phyloP scores from a whole-genome alignment of 1,284 basidiomycete genomes.

The Marasmius fiardii region DNA sequence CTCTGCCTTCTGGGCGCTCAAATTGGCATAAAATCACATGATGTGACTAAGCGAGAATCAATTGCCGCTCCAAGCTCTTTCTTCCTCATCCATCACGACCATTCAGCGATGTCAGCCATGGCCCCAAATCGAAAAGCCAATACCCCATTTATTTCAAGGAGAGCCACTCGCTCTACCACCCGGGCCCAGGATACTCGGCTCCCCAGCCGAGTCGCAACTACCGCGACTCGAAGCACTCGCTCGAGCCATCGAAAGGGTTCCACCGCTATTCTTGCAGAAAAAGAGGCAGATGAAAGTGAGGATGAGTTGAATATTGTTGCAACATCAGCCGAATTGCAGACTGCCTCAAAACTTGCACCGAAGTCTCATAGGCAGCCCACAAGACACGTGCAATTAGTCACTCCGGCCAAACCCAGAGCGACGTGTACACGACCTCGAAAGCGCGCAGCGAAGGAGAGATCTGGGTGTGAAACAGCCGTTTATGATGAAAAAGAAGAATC shows the following conservation, averaged over 20 bases:
- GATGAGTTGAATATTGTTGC: background rate
- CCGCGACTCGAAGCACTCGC: background rate
- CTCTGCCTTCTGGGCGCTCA: no score
- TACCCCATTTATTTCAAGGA: slow-evolving; percentile 24
- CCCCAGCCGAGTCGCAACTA: slow-evolving; percentile 20
- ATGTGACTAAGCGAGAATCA: slow-evolving; percentile 3
- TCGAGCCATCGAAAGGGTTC: background rate
- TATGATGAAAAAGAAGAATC: background rate
- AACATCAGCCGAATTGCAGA: no score
- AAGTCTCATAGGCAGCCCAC: background rate
- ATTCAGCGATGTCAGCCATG: slow-evolving; percentile 33
- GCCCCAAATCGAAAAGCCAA: slow-evolving; percentile 49
- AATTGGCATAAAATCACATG: slow-evolving; percentile 2
- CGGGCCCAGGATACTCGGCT: background rate
- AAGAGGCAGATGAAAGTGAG: background rate
- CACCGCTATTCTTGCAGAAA: background rate
- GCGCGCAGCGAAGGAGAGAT: background rate
- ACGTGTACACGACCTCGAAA: background rate
- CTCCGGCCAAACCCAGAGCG: background rate
- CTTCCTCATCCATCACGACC: background rate
- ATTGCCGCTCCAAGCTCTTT: slow-evolving; percentile 16
- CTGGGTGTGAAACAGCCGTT: background rate
- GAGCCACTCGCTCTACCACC: slow-evolving; percentile 14
- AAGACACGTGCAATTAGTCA: background rate
- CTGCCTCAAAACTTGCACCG: background rate